Conservation (phyloP, 1,284 basidiomycete genomes). For the Trametes polyzona region DNA sequence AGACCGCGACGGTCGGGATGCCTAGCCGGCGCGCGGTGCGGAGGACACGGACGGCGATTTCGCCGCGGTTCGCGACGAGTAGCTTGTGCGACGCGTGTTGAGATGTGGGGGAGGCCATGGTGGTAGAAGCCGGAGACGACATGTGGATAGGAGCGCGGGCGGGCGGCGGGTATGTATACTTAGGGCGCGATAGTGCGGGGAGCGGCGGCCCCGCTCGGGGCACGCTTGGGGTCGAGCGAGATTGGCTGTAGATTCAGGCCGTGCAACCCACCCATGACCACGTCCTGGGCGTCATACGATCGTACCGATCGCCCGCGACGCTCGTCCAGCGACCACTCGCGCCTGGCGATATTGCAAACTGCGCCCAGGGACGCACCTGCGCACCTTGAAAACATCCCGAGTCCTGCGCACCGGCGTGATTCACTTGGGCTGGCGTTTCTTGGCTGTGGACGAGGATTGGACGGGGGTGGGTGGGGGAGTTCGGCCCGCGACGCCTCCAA, state of each 20-base stretch:
- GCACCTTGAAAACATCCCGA: too few relatives aligned
- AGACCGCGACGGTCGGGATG: constrained; percentile 54
- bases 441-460: not conserved
- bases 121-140: too few relatives aligned
- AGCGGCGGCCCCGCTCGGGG: not conserved
- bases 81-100: constrained; percentile 37
- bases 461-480: not conserved
- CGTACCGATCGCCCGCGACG: too few relatives aligned
- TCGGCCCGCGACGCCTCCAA: not conserved
- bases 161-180: not conserved
- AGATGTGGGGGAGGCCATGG: not conserved
- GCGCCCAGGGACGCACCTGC: too few relatives aligned
- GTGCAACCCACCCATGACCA: too few relatives aligned
- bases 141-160: not conserved
- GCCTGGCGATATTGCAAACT: too few relatives aligned
- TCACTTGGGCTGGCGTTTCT: not conserved
- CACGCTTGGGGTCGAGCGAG: not conserved
- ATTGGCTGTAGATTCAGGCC: too few relatives aligned
- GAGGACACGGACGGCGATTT: constrained; percentile 60
- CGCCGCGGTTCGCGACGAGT: constrained; percentile 54
- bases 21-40: constrained; percentile 53
- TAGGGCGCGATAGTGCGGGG: constrained; percentile 1
- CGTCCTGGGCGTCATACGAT: too few relatives aligned
- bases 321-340: too few relatives aligned
- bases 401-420: too few relatives aligned